phyloP scores from a whole-genome alignment of 2,329 filamentous ascomycete species.

The Colletotrichum sublineola region DNA sequence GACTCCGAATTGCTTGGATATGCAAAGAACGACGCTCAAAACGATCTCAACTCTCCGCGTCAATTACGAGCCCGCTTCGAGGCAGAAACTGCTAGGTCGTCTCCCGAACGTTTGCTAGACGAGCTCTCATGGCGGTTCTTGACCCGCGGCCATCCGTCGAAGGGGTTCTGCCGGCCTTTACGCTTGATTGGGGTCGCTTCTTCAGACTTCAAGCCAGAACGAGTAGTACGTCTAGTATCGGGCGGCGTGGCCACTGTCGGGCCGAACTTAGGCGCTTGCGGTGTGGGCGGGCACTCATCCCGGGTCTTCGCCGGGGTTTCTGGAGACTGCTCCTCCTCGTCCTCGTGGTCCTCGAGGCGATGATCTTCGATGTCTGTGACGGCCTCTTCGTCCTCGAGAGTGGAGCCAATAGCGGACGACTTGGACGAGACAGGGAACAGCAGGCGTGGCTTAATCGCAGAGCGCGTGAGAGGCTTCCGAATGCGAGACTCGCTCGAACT shows the following conservation, averaged over 20 bases:
- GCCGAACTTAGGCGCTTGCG: conserved; percentile 67
- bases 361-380: conserved; percentile 70
- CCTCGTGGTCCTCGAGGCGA: conserved; percentile 53
- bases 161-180: conserved; percentile 65
- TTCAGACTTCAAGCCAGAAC: conserved; percentile 64
- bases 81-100: conserved; percentile 47
- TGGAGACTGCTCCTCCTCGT: conserved; percentile 45
- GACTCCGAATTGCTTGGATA: neutral
- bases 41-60: conserved; percentile 12
- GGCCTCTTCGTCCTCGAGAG: conserved; percentile 70
- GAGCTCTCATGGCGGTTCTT: conserved; percentile 60
- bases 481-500: conserved; percentile 49
- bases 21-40: conserved; percentile 33
- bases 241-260: conserved; percentile 70
- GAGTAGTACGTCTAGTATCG: conserved; percentile 71
- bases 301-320: conserved; percentile 48
- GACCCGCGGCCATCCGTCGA: conserved; percentile 77
- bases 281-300: conserved; percentile 54
- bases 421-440: conserved; percentile 70
- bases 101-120: conserved; percentile 26
- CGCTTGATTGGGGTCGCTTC: conserved; percentile 58
- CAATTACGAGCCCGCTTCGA: conserved; percentile 55
- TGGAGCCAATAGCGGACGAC: conserved; percentile 37
- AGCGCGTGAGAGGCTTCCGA: conserved; percentile 69
- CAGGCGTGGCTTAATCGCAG: conserved; percentile 78